phyloP scores from a whole-genome alignment of 179 eudicot species.

The Spergularia azorica region DNA sequence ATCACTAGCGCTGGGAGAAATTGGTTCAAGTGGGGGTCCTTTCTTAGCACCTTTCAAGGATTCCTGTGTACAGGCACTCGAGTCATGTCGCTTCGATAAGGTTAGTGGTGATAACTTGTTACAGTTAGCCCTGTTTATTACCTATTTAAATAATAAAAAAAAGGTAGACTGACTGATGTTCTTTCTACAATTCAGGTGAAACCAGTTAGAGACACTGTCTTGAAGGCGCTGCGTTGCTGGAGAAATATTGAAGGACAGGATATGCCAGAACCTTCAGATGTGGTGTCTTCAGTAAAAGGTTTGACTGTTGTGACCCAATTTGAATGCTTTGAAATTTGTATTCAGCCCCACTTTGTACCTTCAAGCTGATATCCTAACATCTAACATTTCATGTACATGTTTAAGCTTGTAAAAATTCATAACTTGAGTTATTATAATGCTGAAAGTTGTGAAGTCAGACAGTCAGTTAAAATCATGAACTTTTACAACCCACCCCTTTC shows the following conservation, averaged over 20 bases:
- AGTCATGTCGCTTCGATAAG: slow-evolving; percentile 93
- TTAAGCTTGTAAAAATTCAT: no score
- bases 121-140: neutral
- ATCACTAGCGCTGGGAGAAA: slow-evolving; percentile 59
- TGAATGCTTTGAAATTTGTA: neutral
- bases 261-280: slow-evolving; percentile 59
- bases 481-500: no score
- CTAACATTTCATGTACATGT: neutral
- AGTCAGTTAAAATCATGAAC: no score
- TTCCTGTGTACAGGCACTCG: slow-evolving; percentile 72
- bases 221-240: slow-evolving; percentile 76
- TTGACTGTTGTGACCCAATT: neutral
- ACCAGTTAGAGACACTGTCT: slow-evolving; percentile 84
- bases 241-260: slow-evolving; percentile 58
- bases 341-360: neutral
- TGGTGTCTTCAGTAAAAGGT: slow-evolving; percentile 69
- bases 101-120: slow-evolving; percentile 33
- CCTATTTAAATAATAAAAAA: neutral
- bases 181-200: slow-evolving; percentile 56
- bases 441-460: neutral
- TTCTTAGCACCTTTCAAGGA: slow-evolving; percentile 55
- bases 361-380: neutral
- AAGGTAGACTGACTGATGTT: neutral
- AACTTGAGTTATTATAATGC: neutral
- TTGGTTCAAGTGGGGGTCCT: slow-evolving; percentile 69